Base-by-base conservation (phyloP, 108 stramenopile genomes). In the Mayamaea pseudoterrestris region DNA sequence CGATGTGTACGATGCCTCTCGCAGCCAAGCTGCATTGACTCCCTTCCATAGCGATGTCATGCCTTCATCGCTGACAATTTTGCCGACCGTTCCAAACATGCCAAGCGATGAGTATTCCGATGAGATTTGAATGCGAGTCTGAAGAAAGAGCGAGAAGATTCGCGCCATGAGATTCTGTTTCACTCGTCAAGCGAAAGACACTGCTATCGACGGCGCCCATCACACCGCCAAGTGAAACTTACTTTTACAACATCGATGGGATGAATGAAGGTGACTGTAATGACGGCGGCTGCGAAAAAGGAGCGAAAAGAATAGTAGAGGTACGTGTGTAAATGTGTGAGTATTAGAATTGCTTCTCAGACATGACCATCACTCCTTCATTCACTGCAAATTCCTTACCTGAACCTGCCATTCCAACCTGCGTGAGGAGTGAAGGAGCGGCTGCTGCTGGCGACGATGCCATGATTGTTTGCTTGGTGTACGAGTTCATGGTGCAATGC, bases 241-340 rank as follows among this genome's bases (percentile, higher is more conserved):
- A 80, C 78, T 66, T 93, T 93, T 17, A 93, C 87, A 34, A 87
- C 84, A 64, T 93, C 88, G 47, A 90, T 90, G 12, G 93, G 93
- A 47, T 94, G 93, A 46, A 87, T 90, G 69, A 85, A 83, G 24
- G 76, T 66, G 18, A 84, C 83, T 12, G 85, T 82, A 44, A 87
- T 85, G 22, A 92, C 82, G 40, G 89, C 89, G 28, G 89, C 80
- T 28, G 48, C 30, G 3, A n/a, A n/a, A n/a, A n/a, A n/a, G n/a
- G n/a, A n/a, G n/a, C n/a, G n/a, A n/a, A n/a, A n/a, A n/a, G n/a
- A n/a, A n/a, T n/a, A n/a, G n/a, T n/a, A n/a, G n/a, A n/a, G n/a
- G n/a, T n/a, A n/a, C n/a, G n/a, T n/a, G n/a, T n/a, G n/a, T n/a
- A n/a, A n/a, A n/a, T n/a, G n/a, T n/a, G n/a, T n/a, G n/a, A n/a